These are phyloP conservation scores for Crithidia sp. DNA, from an alignment of 208 protist genomes.

Conservation along the genomic window DNA sequence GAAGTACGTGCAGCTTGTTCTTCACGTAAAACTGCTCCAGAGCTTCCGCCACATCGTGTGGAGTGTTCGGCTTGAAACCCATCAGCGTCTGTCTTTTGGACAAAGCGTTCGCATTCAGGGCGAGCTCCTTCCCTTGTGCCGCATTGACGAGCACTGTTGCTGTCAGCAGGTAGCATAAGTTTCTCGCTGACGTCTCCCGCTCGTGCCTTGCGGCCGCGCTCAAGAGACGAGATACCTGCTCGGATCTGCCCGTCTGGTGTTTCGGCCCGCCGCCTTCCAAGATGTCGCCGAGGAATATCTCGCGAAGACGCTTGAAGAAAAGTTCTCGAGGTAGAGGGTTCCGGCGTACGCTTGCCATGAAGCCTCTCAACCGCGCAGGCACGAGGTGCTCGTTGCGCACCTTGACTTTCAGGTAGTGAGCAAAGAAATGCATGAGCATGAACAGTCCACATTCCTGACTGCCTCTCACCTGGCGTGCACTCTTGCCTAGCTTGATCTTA, in stretches of 20 bases:
- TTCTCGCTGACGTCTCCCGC: not conserved
- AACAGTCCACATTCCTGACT: not conserved
- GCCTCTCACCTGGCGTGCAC: not conserved
- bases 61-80: not conserved
- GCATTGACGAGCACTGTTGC: not conserved
- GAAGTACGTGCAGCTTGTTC: not conserved
- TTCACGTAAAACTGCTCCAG: not conserved
- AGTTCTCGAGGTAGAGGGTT: not conserved
- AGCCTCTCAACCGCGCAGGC: not conserved
- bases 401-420: not conserved
- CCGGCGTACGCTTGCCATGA: not conserved
- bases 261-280: not conserved
- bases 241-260: not conserved
- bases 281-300: not conserved
- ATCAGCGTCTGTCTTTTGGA: not conserved
- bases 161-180: conserved; percentile 9
- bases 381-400: not conserved
- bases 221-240: not conserved
- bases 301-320: not conserved
- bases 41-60: not conserved
- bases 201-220: conserved; percentile 1
- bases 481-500: not conserved
- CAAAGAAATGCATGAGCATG: not conserved
- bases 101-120: not conserved
- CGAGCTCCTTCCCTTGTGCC: not conserved